Conservation (phyloP, 129 eudicot genomes). For the Ambrosia trifida region DNA sequence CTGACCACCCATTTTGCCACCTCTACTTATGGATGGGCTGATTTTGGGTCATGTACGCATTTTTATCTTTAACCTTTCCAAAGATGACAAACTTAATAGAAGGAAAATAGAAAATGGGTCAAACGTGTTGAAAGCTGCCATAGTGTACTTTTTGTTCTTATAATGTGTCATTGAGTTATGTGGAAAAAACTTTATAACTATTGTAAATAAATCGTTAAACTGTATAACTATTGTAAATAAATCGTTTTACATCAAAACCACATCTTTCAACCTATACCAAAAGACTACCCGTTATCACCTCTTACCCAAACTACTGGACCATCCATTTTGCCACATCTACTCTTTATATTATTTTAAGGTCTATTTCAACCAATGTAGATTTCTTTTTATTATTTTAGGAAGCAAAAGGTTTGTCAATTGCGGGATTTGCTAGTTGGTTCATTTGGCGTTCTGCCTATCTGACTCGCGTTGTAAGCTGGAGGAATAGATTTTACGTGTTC, state of each 20-base stretch:
- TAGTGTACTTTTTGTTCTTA: too few relatives aligned
- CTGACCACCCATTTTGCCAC: background rate
- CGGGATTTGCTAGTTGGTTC: slow-evolving; percentile 87
- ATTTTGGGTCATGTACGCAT: background rate
- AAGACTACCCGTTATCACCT: background rate
- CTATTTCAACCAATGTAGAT: background rate
- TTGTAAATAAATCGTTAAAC: too few relatives aligned
- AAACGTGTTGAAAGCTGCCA: background rate
- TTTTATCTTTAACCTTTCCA: too few relatives aligned
- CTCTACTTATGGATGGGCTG: background rate
- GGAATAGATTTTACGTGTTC: slow-evolving; percentile 88
- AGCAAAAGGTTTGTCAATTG: slow-evolving; percentile 80
- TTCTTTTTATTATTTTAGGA: slow-evolving; percentile 41
- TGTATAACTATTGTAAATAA: too few relatives aligned
- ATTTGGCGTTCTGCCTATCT: slow-evolving; percentile 99
- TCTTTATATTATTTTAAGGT: background rate
- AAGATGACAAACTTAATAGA: too few relatives aligned
- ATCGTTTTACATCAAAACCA: background rate
- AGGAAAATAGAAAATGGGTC: background rate
- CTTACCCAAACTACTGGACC: background rate
- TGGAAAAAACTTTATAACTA: background rate
- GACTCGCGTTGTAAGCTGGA: slow-evolving; percentile 96
- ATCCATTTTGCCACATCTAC: background rate
- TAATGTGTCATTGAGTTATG: background rate
- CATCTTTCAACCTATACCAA: background rate